Conservation (phyloP, 257 asterid species). For the Gentiana macrophylla region DNA sequence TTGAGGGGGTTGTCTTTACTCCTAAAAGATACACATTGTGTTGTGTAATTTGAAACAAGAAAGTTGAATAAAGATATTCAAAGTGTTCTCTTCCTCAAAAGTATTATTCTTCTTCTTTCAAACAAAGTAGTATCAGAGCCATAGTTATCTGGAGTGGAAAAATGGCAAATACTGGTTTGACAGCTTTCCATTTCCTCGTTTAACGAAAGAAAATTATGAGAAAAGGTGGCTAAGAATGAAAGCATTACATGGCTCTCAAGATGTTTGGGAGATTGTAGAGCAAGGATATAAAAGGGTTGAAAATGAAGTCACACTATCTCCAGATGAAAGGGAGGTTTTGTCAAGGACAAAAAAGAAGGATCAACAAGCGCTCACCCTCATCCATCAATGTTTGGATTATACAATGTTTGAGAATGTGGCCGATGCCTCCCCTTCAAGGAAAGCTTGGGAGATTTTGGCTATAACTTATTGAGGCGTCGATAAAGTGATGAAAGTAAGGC, state of each 20-base stretch:
- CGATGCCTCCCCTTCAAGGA: not conserved
- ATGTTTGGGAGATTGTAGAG: not conserved
- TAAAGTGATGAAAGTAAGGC: no score
- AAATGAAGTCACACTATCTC: not conserved
- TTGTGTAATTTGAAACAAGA: no score
- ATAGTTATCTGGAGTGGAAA: not conserved
- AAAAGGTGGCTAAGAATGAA: not conserved
- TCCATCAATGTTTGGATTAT: not conserved
- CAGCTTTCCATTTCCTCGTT: not conserved
- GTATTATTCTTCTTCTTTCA: not conserved
- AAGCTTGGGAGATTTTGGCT: not conserved
- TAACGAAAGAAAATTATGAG: not conserved
- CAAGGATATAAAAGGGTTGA: not conserved
- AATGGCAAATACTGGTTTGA: not conserved
- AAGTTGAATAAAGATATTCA: no score
- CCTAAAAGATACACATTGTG: no score
- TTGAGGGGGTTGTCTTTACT: no score
- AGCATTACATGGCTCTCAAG: not conserved
- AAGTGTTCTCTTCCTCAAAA: no score
- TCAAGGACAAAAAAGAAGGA: not conserved
- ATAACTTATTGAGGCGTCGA: no score
- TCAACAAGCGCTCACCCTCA: not conserved
- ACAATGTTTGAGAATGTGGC: not conserved
- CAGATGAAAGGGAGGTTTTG: not conserved
- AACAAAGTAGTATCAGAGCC: not conserved